These are phyloP conservation scores for Amanita muscaria DNA, from an alignment of 768 basidiomycete genomes.

Conservation along the genomic window DNA sequence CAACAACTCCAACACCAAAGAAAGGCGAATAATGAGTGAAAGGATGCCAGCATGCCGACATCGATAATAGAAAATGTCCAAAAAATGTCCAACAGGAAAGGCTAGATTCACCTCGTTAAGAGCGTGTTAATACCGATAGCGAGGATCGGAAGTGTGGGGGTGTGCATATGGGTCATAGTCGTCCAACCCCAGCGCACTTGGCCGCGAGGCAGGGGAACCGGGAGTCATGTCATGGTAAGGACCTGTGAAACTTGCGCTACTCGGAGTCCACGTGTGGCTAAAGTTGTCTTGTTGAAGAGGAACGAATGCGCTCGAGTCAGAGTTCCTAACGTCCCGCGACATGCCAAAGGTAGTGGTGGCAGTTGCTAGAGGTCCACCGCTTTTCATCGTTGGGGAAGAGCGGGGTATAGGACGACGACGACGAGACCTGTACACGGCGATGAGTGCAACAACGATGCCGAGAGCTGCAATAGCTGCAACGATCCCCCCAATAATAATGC, in stretches of 20 bases:
- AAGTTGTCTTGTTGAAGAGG: constrained; percentile 59
- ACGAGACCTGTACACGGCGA: constrained; percentile 44
- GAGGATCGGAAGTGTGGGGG: constrained; percentile 13
- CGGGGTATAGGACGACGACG: constrained; percentile 37
- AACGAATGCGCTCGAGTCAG: constrained; percentile 63
- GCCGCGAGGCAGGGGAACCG: constrained; percentile 10
- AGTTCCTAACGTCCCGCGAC: constrained; percentile 31
- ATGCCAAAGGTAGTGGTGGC: constrained; percentile 17
- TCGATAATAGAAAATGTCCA: background rate
- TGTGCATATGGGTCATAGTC: constrained; percentile 28
- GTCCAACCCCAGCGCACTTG: constrained; percentile 25
- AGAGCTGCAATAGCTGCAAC: constrained; percentile 46
- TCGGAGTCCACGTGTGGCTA: constrained; percentile 52
- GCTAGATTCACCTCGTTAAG: constrained; percentile 2
- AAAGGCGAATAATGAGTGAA: background rate
- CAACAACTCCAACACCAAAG: background rate
- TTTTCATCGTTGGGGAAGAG: constrained; percentile 17
- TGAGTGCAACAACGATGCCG: constrained; percentile 40
- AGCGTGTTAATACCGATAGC: constrained; percentile 1
- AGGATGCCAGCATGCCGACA: background rate
- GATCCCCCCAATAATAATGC: constrained; percentile 39
- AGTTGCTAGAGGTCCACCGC: constrained; percentile 19
- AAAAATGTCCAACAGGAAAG: background rate
- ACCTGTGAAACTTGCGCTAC: constrained; percentile 35
- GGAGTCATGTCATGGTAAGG: constrained; percentile 8